These are phyloP conservation scores for Tetradesmus lagerheimii DNA, from an alignment of 139 green algal species.

Conservation along the genomic window DNA sequence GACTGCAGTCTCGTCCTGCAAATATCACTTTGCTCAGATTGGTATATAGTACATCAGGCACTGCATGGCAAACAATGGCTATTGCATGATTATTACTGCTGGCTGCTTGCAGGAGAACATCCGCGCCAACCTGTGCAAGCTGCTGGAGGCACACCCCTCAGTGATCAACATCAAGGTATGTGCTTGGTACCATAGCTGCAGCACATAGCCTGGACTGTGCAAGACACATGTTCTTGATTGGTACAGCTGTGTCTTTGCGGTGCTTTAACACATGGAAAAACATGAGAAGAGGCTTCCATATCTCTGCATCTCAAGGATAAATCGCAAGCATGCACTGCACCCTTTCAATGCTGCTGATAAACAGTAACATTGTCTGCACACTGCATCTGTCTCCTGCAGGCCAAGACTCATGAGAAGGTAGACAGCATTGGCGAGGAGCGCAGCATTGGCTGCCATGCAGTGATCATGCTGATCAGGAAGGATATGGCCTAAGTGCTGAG, in stretches of 20 bases:
- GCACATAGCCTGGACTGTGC: background rate
- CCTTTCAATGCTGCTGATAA: too few relatives aligned
- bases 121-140: constrained; percentile 77
- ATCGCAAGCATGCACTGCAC: too few relatives aligned
- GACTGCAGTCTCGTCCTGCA: too few relatives aligned
- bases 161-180: constrained; percentile 93
- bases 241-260: too few relatives aligned
- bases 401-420: constrained; percentile 99
- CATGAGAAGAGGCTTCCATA: too few relatives aligned
- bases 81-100: background rate
- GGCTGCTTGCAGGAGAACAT: constrained; percentile 82
- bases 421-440: constrained; percentile 98
- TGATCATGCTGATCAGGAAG: constrained; percentile 89
- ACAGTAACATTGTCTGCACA: background rate
- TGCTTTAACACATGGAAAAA: too few relatives aligned
- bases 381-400: constrained; percentile 63
- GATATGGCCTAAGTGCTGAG: constrained; percentile 14
- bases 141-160: constrained; percentile 82
- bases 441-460: constrained; percentile 95
- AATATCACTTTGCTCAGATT: too few relatives aligned
- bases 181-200: background rate
- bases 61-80: background rate
- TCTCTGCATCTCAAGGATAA: too few relatives aligned
- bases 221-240: too few relatives aligned
- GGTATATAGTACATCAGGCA: too few relatives aligned